Percentiles rank a stretch among this genome's conserved stretches.
Conservation (phyloP, 2,329 filamentous ascomycete genomes). For the Fusarium sp. region DNA sequence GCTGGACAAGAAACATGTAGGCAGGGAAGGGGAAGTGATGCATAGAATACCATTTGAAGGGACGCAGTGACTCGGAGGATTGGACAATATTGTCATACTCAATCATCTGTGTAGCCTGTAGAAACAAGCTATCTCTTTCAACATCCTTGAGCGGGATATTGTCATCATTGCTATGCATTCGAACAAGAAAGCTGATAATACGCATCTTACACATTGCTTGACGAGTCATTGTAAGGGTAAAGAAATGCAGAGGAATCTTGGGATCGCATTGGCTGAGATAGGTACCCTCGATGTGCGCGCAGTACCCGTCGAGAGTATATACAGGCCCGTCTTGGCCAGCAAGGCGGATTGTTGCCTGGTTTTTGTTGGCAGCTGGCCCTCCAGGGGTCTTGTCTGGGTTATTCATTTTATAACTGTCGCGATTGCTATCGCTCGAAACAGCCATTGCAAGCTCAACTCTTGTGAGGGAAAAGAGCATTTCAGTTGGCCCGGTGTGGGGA, state of each 20-base stretch:
- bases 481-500: conserved; percentile 64
- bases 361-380: conserved; percentile 38
- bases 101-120: conserved; percentile 68
- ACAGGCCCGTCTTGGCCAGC: conserved; percentile 63
- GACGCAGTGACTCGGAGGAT: conserved; percentile 61
- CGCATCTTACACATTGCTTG: conserved; percentile 68
- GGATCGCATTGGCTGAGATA: conserved; percentile 69
- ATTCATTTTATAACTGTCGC: conserved; percentile 51
- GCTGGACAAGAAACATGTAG: conserved; percentile 70
- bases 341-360: conserved; percentile 56
- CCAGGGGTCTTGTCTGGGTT: conserved; percentile 46
- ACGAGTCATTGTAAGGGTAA: conserved; percentile 68
- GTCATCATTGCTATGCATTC: conserved; percentile 56
- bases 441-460: conserved; percentile 69
- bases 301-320: conserved; percentile 65
- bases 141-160: conserved; percentile 55
- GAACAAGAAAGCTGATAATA: conserved; percentile 65
- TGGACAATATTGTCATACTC: conserved; percentile 70
- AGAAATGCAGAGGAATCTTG: conserved; percentile 69
- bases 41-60: conserved; percentile 69
- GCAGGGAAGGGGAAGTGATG: conserved; percentile 71
- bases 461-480: conserved; percentile 70
- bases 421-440: conserved; percentile 60
- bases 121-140: conserved; percentile 65
- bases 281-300: conserved; percentile 65